phyloP scores from a whole-genome alignment of 2,329 filamentous ascomycete species.

The Arthrobotrys iridis region DNA sequence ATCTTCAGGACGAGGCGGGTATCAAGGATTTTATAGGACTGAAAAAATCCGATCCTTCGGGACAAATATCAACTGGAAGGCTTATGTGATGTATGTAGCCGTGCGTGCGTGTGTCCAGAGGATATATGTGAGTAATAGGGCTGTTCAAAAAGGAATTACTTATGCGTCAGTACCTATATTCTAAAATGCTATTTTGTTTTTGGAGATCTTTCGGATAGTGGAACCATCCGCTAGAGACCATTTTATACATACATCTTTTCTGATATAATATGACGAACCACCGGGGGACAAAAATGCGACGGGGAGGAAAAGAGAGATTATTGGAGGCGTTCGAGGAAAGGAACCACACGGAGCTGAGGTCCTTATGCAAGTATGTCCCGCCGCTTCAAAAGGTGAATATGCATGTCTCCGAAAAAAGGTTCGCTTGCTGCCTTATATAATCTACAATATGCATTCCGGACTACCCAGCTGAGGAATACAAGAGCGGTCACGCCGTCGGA shows the following conservation, averaged over 20 bases:
- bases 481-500: constrained; percentile 38
- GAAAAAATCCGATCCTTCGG: constrained; percentile 38
- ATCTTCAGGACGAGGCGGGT: constrained; percentile 18
- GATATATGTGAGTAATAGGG: constrained; percentile 39
- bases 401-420: constrained; percentile 45
- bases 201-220: background rate
- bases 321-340: background rate
- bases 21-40: constrained; percentile 41
- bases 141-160: constrained; percentile 49
- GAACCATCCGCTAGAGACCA: constrained; percentile 3
- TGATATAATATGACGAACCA: constrained; percentile 22
- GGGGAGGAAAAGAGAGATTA: constrained; percentile 15
- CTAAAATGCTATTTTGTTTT: constrained; percentile 40
- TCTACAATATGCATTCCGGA: constrained; percentile 3
- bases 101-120: constrained; percentile 14
- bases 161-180: constrained; percentile 28
- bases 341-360: constrained; percentile 44
- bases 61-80: constrained; percentile 30
- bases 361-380: constrained; percentile 51
- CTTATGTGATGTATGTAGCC: constrained; percentile 32
- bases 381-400: constrained; percentile 21
- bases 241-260: constrained; percentile 39
- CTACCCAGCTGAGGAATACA: constrained; percentile 42
- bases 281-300: constrained; percentile 48
- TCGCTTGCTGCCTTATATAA: constrained; percentile 54